Base-by-base conservation (phyloP, 2,329 filamentous ascomycete species). In the Aspergillus quadrilineatus region DNA sequence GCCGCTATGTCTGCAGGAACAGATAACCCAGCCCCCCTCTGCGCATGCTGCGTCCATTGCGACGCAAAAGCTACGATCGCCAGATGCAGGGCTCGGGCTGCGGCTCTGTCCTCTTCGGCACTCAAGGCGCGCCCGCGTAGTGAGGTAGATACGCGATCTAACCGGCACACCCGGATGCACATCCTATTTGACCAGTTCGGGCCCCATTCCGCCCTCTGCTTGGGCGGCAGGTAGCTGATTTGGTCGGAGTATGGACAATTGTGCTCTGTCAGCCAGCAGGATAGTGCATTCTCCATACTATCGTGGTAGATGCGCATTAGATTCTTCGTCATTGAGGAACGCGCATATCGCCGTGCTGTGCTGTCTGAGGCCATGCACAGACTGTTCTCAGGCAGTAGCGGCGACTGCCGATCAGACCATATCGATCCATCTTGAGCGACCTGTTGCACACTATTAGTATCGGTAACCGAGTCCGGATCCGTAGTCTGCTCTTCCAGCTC, bases 241-340 rank as follows among this genome's bases (percentile, higher is more conserved):
- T 29, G 26, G 22, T 53, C 44, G n/a, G 43, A 29, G 34, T 53
- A 53, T 7, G 51, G 51, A 17, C 51, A 53, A 26, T 53, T 53
- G 28, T 48, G 51, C 34, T 53, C 51, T 6, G 51, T 53, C 26
- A 53, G 14, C 51, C 51, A 53, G 34, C 51, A 53, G 4, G 51
- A 53, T n/a, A 53, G 15, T 15, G 51, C 51, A 22, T 53, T 53
- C 36, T 53, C 51, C 51, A 53, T 53, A 32, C 51, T 53, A 26
- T 53, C 51, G 51, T 53, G 51, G 28, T 53, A 53, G 12, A 53
- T 53, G 2, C 51, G 51, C 8, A 53, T 47, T 10, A 53, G 28
- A 14, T 53, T 53, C 1, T 15, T 14, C 2, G 51, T 47, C 44
- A 53, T 53, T 15, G 51, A 34, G 14, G 15, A 47, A 4, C 51